Percentiles rank a stretch among this genome's conserved stretches.
phyloP scores from a whole-genome alignment of 2,329 filamentous ascomycete genomes.

The Tricladium varicosporioides region DNA sequence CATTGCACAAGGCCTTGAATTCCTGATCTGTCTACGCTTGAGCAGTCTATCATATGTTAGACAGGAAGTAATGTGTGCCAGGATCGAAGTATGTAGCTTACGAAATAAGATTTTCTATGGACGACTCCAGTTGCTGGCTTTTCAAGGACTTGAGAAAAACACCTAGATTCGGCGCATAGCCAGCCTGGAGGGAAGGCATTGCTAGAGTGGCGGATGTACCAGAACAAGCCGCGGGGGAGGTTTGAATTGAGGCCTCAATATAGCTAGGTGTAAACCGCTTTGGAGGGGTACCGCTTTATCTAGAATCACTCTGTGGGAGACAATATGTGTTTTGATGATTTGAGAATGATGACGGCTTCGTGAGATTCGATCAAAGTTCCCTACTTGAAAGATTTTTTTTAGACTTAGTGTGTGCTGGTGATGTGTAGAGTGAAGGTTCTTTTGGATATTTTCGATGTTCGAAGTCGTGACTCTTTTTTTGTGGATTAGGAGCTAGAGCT shows the following conservation, averaged over 20 bases:
- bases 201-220: background rate
- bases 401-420: no score
- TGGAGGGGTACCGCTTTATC: background rate
- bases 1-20: slow-evolving; percentile 83
- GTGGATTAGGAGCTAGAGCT: background rate
- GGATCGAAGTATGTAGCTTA: slow-evolving; percentile 36
- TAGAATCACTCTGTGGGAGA: background rate
- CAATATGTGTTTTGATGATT: background rate
- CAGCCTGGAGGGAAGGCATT: slow-evolving; percentile 51
- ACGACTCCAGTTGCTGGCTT: slow-evolving; percentile 71
- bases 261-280: background rate
- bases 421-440: no score
- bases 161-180: slow-evolving; percentile 69
- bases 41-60: slow-evolving; percentile 56
- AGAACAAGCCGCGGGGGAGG: no score
- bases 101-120: slow-evolving; percentile 82
- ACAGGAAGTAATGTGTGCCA: background rate
- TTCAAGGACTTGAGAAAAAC: slow-evolving; percentile 80
- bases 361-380: no score
- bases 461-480: background rate
- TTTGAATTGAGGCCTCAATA: no score
- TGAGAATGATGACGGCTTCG: background rate
- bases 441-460: background rate
- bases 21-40: slow-evolving; percentile 85
- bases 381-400: no score